Percentiles rank a stretch among this genome's conserved stretches.
phyloP scores from a whole-genome alignment of 2,329 filamentous ascomycete species.

The Penicillium sclerotigenum region DNA sequence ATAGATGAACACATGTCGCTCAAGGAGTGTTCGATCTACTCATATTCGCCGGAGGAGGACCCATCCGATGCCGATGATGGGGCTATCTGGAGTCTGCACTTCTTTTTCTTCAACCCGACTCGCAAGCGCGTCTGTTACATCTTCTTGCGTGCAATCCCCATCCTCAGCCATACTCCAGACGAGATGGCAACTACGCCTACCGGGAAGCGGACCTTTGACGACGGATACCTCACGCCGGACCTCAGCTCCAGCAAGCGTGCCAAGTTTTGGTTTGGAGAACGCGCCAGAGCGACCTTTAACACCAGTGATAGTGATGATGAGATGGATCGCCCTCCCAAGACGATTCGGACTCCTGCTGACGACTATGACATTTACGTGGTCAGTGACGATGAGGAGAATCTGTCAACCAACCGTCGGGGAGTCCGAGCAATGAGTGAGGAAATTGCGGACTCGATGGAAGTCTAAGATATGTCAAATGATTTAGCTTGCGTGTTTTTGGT shows the following conservation, averaged over 20 bases:
- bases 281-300: slow-evolving; percentile 44
- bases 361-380: slow-evolving; percentile 46
- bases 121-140: slow-evolving; percentile 92
- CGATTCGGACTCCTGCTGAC: slow-evolving; percentile 32
- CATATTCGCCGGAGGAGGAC: slow-evolving; percentile 83
- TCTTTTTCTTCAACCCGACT: slow-evolving; percentile 95
- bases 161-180: slow-evolving; percentile 65
- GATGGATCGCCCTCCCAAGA: slow-evolving; percentile 31
- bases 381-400: slow-evolving; percentile 44
- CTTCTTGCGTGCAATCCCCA: slow-evolving; percentile 79
- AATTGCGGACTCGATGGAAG: slow-evolving; percentile 53
- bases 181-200: slow-evolving; percentile 42
- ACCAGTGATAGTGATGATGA: slow-evolving; percentile 46
- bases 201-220: slow-evolving; percentile 48
- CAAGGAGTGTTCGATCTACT: slow-evolving; percentile 83
- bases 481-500: not conserved
- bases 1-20: slow-evolving; percentile 94
- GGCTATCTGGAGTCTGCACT: slow-evolving; percentile 91
- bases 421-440: slow-evolving; percentile 54
- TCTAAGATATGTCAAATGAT: slow-evolving; percentile 32
- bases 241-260: slow-evolving; percentile 73
- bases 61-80: slow-evolving; percentile 91
- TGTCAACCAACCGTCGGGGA: slow-evolving; percentile 42
- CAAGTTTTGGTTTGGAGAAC: slow-evolving; percentile 80
- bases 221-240: slow-evolving; percentile 50